These are phyloP conservation scores for Blastocystis sp. DNA, from an alignment of 352 stramenopile species.

Conservation along the genomic window DNA sequence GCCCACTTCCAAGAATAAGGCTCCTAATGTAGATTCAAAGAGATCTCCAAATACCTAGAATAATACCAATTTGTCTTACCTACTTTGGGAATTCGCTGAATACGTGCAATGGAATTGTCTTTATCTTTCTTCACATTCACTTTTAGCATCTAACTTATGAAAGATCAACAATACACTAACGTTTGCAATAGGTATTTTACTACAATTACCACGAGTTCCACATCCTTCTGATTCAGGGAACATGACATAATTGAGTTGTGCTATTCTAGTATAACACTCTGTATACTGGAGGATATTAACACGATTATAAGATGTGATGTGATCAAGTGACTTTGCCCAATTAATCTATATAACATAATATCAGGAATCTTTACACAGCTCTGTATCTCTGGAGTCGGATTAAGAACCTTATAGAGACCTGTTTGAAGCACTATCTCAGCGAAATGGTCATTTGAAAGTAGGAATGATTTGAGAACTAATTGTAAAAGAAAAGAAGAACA, in stretches of 20 bases:
- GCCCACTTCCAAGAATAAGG: slow-evolving; percentile 10
- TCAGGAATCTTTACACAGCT: background rate
- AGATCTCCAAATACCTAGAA: background rate
- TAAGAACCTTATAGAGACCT: background rate
- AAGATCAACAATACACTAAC: too few relatives aligned
- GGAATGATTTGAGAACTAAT: background rate
- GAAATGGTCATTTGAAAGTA: background rate
- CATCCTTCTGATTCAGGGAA: background rate
- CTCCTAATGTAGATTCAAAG: slow-evolving; percentile 11
- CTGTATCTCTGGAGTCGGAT: background rate
- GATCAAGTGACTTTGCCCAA: background rate
- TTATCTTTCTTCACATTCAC: background rate
- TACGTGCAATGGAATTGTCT: background rate
- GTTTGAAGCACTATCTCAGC: background rate
- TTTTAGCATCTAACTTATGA: background rate
- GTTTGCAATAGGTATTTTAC: background rate
- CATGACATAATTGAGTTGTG: slow-evolving; percentile 1
- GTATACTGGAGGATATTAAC: background rate
- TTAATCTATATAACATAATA: slow-evolving; percentile 1
- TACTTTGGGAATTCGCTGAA: background rate
- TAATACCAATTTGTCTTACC: too few relatives aligned
- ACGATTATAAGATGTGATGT: background rate
- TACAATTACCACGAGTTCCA: background rate
- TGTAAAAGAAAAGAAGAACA: background rate
- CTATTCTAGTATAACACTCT: background rate